Percentiles rank a stretch among this genome's conserved stretches.
phyloP scores from a whole-genome alignment of 164 flowering plant species.

The Cinnamomum micranthum region DNA sequence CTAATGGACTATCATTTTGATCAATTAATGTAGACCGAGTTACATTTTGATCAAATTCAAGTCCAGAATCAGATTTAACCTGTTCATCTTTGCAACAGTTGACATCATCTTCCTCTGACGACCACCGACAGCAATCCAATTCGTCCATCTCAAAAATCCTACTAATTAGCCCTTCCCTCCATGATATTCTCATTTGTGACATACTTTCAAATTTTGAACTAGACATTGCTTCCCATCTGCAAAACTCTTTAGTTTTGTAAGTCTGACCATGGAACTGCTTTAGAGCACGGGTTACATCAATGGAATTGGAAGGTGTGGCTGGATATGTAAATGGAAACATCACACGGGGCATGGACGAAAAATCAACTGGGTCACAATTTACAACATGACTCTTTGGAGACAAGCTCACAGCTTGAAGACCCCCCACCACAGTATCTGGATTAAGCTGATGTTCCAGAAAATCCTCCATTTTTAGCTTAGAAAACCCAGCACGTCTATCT shows the following conservation, averaged over 20 bases:
- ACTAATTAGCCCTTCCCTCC: constrained; percentile 72
- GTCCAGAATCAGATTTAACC: constrained; percentile 11
- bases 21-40: constrained; percentile 5
- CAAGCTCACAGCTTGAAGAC: constrained; percentile 22
- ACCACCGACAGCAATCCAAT: constrained; percentile 62
- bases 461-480: constrained; percentile 21
- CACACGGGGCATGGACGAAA: constrained; percentile 27
- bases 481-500: constrained; percentile 14
- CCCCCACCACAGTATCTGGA: constrained; percentile 30
- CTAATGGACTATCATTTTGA: constrained; percentile 15
- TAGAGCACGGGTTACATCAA: constrained; percentile 26
- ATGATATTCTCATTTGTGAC: constrained; percentile 60
- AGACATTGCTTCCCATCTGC: constrained; percentile 22
- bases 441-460: constrained; percentile 17
- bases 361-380: constrained; percentile 27
- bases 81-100: constrained; percentile 6
- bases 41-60: constrained; percentile 11
- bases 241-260: constrained; percentile 6
- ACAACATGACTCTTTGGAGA: constrained; percentile 30
- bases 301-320: constrained; percentile 25
- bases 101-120: constrained; percentile 59
- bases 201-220: constrained; percentile 29
- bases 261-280: constrained; percentile 22
- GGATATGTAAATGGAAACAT: constrained; percentile 41
- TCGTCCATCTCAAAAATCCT: constrained; percentile 69